Base-by-base conservation (phyloP, 371 early-diverging fungal species). In the Cokeromyces recurvatus region DNA sequence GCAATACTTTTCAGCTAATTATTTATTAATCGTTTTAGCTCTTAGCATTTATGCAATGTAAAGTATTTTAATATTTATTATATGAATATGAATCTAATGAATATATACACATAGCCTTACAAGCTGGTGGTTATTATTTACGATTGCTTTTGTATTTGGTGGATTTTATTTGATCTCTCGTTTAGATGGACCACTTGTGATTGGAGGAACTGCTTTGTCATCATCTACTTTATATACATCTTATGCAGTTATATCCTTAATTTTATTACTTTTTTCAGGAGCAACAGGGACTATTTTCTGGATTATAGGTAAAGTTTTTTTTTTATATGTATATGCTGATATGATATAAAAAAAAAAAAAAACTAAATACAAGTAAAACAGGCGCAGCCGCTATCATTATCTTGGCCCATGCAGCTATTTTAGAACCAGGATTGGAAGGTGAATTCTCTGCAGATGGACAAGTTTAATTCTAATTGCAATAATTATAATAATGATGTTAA, bases 231-330 rank as follows among this genome's bases (percentile, higher is more conserved):
- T 82, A 48, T 79, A 81, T 62, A 67, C 66, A 16, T 52, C 45
- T 16, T 71, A 84, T 46, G 70, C 68, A 32, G 55, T 57, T 37
- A 51, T 72, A 24, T 71, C 84, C 6, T 55, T 84, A 29, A 38
- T 79, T 20, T 53, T 85, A 25, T 64, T 85, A 35, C 71, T 78
- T 39, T 66, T 85, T 52, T 81, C 81, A 23, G 81, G 81, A 5
- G 74, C 81, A 34, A 74, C 82, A 5, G 78, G 81, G 12, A 73
- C 78, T 19, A 64, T 85, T 31, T 84, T 85, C 37, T 85, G 84
- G 84, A 76, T 84, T 47, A 64, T 82, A 48, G 82, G 82, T 78
- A 73, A 48, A 70, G 10, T 49, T 17, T 43, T n/a, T n/a, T n/a
- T n/a, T n/a, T n/a, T n/a, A n/a, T n/a, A n/a, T n/a, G n/a, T n/a